These are phyloP conservation scores for Ustilago nuda DNA, from an alignment of 1,284 basidiomycete genomes.

Conservation along the genomic window DNA sequence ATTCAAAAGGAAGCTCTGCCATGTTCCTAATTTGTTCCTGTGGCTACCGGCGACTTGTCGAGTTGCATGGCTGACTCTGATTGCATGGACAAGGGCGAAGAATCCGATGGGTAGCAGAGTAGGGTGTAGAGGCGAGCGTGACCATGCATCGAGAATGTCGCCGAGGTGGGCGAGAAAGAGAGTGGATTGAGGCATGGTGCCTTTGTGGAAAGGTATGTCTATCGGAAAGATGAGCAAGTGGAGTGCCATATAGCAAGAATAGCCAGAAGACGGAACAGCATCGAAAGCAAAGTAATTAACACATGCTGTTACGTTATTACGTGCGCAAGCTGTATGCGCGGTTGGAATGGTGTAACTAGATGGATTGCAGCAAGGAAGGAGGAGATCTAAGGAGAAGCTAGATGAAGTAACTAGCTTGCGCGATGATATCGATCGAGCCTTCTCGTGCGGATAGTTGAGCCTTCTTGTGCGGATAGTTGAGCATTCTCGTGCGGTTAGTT, in stretches of 20 bases:
- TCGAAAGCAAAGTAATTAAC: background rate
- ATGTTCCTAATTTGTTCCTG: slow-evolving; percentile 32
- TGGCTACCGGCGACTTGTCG: slow-evolving; percentile 50
- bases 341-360: no score
- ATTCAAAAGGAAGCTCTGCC: slow-evolving; percentile 56
- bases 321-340: no score
- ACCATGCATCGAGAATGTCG: slow-evolving; percentile 21
- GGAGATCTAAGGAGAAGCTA: no score
- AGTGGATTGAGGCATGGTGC: slow-evolving; percentile 7
- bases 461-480: no score
- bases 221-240: background rate
- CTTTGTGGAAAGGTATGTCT: background rate
- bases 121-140: slow-evolving; percentile 25
- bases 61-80: slow-evolving; percentile 57
- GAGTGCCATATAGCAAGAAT: no score
- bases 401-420: no score
- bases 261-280: background rate
- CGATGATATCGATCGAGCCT: no score
- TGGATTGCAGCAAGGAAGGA: no score
- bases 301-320: no score
- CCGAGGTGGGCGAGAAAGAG: slow-evolving; percentile 20
- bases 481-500: no score
- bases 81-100: slow-evolving; percentile 45
- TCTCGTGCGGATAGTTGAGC: no score
- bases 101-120: slow-evolving; percentile 44